phyloP scores from a whole-genome alignment of 306 rosid species.

The Prunus mongolica region DNA sequence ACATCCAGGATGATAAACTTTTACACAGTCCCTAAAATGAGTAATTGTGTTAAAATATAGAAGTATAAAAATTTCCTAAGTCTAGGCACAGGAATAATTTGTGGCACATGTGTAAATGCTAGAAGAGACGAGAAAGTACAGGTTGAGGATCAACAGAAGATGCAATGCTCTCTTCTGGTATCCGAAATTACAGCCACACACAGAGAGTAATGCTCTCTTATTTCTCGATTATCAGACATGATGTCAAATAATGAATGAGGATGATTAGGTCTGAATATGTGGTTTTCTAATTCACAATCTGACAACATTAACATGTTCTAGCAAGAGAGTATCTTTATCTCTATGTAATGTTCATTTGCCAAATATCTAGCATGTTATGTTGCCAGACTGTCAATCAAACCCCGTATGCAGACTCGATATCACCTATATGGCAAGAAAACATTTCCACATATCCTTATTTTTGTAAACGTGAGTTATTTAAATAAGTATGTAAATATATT shows the following conservation, averaged over 20 bases:
- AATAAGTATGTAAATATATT: no score
- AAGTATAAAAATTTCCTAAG: neutral
- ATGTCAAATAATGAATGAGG: neutral
- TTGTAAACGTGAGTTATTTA: no score
- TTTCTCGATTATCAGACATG: neutral
- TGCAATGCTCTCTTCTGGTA: neutral
- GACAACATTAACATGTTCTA: neutral
- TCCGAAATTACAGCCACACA: neutral
- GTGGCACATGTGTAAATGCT: neutral
- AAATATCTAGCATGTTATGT: neutral
- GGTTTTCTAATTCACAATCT: neutral
- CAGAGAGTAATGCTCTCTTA: neutral
- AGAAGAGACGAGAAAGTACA: neutral
- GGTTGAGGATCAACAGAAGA: neutral
- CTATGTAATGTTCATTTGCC: neutral
- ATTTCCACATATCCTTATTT: neutral
- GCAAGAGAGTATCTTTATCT: neutral
- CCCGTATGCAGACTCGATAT: neutral
- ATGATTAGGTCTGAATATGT: neutral
- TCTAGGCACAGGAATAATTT: neutral
- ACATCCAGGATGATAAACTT: conserved; percentile 62
- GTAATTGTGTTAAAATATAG: neutral
- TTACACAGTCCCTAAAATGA: conserved; percentile 48
- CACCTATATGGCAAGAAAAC: neutral
- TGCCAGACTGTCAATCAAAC: neutral